Percentiles rank a stretch among this genome's conserved stretches.
phyloP scores from a whole-genome alignment of 306 rosid genomes.

The Vigna hirtella region DNA sequence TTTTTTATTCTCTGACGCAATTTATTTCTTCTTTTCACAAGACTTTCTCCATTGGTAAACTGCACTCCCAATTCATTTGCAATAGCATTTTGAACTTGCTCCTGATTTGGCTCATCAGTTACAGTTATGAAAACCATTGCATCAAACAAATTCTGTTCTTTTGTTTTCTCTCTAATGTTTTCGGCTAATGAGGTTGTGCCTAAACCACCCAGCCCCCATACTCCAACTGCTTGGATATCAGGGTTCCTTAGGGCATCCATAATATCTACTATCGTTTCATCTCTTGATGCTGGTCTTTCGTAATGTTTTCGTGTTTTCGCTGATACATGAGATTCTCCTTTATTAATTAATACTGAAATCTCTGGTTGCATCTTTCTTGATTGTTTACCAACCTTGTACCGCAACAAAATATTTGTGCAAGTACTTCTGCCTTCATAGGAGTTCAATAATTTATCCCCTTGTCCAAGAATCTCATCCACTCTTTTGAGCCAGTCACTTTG shows the following conservation, averaged over 20 bases:
- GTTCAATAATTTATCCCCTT: neutral
- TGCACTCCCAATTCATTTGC: neutral
- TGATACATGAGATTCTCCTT: neutral
- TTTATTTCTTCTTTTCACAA: neutral
- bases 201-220: slow-evolving; percentile 8
- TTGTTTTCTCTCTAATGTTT: neutral
- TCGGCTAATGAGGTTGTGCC: slow-evolving; percentile 6
- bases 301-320: neutral
- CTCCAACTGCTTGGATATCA: neutral
- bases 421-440: neutral
- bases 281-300: neutral
- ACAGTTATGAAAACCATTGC: neutral
- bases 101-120: neutral
- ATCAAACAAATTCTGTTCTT: neutral
- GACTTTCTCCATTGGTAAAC: neutral
- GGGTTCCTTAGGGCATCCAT: neutral
- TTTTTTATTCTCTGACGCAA: neutral
- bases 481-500: neutral
- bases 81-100: neutral
- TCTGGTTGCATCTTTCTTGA: neutral
- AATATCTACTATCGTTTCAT: neutral
- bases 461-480: neutral
- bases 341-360: neutral
- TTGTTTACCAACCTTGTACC: neutral
- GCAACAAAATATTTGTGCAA: neutral